phyloP scores from a whole-genome alignment of 2,329 filamentous ascomycete genomes.

The Bipolaris sorokiniana region DNA sequence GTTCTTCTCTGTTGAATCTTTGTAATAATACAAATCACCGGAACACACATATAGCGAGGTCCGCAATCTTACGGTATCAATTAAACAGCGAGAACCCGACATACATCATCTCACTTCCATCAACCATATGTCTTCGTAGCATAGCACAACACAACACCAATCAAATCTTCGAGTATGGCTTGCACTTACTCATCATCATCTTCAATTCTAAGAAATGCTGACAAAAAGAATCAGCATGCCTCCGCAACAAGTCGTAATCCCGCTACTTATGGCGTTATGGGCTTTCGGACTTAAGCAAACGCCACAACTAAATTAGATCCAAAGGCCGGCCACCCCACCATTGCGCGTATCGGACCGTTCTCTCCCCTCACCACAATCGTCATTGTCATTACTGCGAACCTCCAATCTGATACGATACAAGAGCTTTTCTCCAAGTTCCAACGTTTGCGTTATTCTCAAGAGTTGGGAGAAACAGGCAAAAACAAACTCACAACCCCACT shows the following conservation, averaged over 20 bases:
- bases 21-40: too few species aligned
- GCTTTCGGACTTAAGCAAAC: constrained; percentile 2
- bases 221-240: neutral
- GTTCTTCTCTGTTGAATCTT: too few species aligned
- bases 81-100: too few species aligned
- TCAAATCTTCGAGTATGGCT: neutral
- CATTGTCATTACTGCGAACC: neutral
- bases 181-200: neutral
- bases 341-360: neutral
- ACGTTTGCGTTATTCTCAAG: neutral
- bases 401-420: neutral
- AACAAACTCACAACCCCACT: neutral
- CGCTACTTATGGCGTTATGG: neutral
- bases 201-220: neutral
- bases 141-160: neutral
- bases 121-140: neutral
- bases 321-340: constrained; percentile 6
- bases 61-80: too few species aligned
- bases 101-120: neutral
- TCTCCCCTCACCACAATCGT: neutral
- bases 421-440: neutral
- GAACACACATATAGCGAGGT: too few species aligned
- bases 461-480: neutral
- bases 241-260: neutral
- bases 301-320: neutral